phyloP scores from a whole-genome alignment of 2,329 filamentous ascomycete species.

The Clarireedia paspali region DNA sequence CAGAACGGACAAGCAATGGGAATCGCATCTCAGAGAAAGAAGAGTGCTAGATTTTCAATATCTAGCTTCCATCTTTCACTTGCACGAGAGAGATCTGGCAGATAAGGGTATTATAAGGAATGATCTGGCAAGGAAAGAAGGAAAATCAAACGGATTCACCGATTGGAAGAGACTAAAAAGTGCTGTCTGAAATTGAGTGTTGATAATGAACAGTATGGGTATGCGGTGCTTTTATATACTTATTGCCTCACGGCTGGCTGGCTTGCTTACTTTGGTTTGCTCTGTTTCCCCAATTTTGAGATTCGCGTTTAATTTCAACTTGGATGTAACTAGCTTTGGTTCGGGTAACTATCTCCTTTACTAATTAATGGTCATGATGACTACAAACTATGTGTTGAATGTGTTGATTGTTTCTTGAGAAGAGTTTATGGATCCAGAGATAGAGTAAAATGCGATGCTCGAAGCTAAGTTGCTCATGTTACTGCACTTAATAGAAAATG shows the following conservation, averaged over 20 bases:
- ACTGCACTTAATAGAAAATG: too few relatives aligned
- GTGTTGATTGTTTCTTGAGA: too few relatives aligned
- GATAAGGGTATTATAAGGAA: neutral
- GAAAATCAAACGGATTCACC: slow-evolving; percentile 5
- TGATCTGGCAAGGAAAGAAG: neutral
- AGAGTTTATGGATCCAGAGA: too few relatives aligned
- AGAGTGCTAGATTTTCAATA: too few relatives aligned
- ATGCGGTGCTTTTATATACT: slow-evolving; percentile 16
- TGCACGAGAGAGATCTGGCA: neutral
- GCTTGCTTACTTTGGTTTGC: neutral
- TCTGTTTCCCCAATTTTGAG: neutral
- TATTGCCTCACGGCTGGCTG: slow-evolving; percentile 25
- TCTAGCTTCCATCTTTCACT: too few relatives aligned
- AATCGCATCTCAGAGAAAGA: too few relatives aligned
- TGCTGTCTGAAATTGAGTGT: neutral
- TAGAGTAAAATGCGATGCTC: too few relatives aligned
- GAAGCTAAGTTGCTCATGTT: too few relatives aligned
- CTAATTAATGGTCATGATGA: too few relatives aligned
- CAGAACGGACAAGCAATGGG: too few relatives aligned
- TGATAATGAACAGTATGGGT: neutral
- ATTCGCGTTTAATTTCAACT: neutral
- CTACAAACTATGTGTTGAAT: too few relatives aligned
- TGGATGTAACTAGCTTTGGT: neutral
- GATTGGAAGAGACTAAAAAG: slow-evolving; percentile 12
- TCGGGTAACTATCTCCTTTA: neutral